Conservation (phyloP, 768 basidiomycete genomes). For the Lentinula edodes region DNA sequence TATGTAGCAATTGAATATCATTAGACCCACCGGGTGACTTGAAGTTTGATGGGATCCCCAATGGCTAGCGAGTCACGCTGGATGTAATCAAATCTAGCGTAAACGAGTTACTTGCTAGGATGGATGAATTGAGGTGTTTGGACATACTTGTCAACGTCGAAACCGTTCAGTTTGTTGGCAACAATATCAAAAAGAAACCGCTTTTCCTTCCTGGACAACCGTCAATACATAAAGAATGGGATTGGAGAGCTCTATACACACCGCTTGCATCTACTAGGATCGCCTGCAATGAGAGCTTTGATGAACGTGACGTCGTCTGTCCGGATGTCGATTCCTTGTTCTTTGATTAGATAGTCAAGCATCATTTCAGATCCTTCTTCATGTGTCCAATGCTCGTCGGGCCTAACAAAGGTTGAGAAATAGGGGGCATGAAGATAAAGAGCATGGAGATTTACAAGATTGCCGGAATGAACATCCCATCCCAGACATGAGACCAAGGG, state of each 20-base stretch:
- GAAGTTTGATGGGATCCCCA: constrained; percentile 55
- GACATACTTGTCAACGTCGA: constrained; percentile 81
- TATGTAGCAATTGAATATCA: background rate
- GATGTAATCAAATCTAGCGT: constrained; percentile 73
- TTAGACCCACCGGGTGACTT: constrained; percentile 35
- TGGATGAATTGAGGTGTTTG: background rate
- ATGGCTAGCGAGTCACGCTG: constrained; percentile 68
- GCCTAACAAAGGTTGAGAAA: constrained; percentile 25
- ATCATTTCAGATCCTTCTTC: constrained; percentile 81
- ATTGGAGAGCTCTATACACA: constrained; percentile 24
- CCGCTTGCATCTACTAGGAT: constrained; percentile 40
- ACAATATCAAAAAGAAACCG: constrained; percentile 80
- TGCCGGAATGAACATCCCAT: constrained; percentile 61
- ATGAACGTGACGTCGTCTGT: constrained; percentile 52
- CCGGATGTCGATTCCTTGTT: constrained; percentile 46
- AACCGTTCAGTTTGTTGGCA: constrained; percentile 73
- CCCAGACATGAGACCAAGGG: constrained; percentile 86
- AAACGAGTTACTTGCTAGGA: background rate
- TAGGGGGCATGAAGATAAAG: background rate
- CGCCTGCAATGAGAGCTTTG: constrained; percentile 76
- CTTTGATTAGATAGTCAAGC: constrained; percentile 62
- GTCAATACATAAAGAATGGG: background rate
- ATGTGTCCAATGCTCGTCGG: constrained; percentile 56
- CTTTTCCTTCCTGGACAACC: constrained; percentile 46
- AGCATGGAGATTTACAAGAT: constrained; percentile 40